phyloP scores from a whole-genome alignment of 75 land plant species.

The Pinus albicaulis region DNA sequence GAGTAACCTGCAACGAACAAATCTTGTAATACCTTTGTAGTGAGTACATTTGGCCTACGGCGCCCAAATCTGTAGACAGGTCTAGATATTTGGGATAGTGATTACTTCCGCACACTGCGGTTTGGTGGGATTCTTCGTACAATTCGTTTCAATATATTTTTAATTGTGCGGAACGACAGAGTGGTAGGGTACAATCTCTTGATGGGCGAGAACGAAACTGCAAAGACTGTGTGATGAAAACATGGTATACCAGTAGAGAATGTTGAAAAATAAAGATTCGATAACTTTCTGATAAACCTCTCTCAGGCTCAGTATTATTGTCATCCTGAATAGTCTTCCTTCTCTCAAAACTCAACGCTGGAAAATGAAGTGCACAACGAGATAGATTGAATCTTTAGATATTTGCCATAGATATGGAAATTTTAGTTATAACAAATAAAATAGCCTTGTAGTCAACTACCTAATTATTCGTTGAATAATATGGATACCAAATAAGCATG shows the following conservation, averaged over 20 bases:
- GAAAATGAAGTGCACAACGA: not conserved
- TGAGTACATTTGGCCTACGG: not conserved
- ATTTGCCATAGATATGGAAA: not conserved
- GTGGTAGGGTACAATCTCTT: constrained; percentile 76
- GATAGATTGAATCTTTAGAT: not conserved
- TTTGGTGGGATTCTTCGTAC: not conserved
- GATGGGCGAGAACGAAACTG: constrained; percentile 83
- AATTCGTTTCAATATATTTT: not conserved
- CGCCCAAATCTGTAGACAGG: not conserved
- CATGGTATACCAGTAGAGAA: constrained; percentile 81
- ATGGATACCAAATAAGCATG: too few species aligned
- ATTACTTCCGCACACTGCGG: not conserved
- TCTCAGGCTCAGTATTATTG: constrained; percentile 66
- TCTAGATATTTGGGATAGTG: not conserved
- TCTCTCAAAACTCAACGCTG: constrained; percentile 52
- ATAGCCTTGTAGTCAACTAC: too few species aligned
- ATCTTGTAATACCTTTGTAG: not conserved
- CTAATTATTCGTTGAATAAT: too few species aligned
- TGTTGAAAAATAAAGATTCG: constrained; percentile 92
- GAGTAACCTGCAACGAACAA: not conserved
- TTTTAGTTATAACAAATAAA: not conserved
- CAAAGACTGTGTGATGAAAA: constrained; percentile 95
- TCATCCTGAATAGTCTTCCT: constrained; percentile 69
- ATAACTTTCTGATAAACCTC: constrained; percentile 54
- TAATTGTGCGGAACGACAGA: constrained; percentile 52